phyloP scores from a whole-genome alignment of 2,329 filamentous ascomycete species.

The Cercospora zeina region DNA sequence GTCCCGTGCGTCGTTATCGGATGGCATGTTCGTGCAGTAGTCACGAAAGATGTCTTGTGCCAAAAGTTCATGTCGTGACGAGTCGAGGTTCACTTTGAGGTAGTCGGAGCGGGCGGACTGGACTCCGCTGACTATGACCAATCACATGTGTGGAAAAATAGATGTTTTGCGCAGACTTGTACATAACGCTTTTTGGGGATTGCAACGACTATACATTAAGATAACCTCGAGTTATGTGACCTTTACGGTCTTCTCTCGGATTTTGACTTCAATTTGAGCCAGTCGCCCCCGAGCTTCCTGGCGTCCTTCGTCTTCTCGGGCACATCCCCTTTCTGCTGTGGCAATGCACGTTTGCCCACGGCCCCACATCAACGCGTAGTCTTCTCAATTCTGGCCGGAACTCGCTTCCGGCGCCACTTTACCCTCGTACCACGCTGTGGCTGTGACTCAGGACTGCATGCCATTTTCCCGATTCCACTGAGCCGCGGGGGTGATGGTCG shows the following conservation, averaged over 20 bases:
- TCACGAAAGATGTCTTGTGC: neutral
- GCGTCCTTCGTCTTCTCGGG: neutral
- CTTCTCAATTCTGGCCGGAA: neutral
- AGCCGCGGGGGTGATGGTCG: neutral
- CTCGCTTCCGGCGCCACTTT: neutral
- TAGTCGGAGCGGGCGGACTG: neutral
- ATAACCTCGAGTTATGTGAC: neutral
- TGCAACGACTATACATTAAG: neutral
- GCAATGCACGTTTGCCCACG: neutral
- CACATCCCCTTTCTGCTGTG: neutral
- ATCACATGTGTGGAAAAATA: neutral
- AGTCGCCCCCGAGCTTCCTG: neutral
- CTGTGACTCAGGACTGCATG: neutral
- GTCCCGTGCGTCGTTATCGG: slow-evolving; percentile 20
- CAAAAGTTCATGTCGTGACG: neutral
- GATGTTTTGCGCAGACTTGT: neutral
- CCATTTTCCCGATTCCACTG: neutral
- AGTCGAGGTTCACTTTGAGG: slow-evolving; percentile 6
- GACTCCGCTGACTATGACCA: neutral
- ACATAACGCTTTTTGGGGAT: neutral
- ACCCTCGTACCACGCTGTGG: slow-evolving; percentile 5
- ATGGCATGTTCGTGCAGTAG: slow-evolving; percentile 22
- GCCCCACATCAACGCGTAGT: slow-evolving; percentile 3
- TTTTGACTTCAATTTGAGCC: neutral
- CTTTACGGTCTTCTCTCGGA: neutral